A percentile compares a stretch with the other conserved stretches of the same genome.
phyloP scores from a whole-genome alignment of 2,329 filamentous ascomycete genomes.

The Trichoderma arundinaceum region DNA sequence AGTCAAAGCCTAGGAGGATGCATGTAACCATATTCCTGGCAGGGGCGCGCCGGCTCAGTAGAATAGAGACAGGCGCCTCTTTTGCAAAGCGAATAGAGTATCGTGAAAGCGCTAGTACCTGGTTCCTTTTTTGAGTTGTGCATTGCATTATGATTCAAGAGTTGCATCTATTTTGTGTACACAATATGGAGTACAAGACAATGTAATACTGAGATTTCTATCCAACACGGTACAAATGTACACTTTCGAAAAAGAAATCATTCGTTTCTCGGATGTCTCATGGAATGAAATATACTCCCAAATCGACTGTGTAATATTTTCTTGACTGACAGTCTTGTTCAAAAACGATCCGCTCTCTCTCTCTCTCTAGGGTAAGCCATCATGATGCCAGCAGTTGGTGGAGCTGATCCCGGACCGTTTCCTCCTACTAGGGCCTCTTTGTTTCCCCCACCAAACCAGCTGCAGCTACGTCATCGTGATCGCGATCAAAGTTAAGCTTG shows the following conservation, averaged over 20 bases:
- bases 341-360: too few relatives aligned
- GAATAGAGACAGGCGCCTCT: conserved; percentile 23
- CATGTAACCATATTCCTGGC: conserved; percentile 28
- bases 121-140: neutral
- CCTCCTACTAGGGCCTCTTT: conserved; percentile 5
- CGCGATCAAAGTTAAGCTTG: conserved; percentile 32
- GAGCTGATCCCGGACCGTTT: conserved; percentile 26
- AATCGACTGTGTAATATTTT: too few relatives aligned
- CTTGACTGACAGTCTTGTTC: too few relatives aligned
- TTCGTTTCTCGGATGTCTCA: too few relatives aligned
- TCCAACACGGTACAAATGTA: too few relatives aligned
- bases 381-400: neutral
- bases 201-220: too few relatives aligned
- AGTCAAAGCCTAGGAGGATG: conserved; percentile 26
- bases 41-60: conserved; percentile 23
- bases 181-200: too few relatives aligned
- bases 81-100: conserved; percentile 30
- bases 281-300: too few relatives aligned
- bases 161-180: too few relatives aligned
- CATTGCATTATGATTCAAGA: too few relatives aligned
- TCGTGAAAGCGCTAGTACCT: neutral
- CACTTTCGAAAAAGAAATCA: too few relatives aligned
- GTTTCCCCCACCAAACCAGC: conserved; percentile 3
- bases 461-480: conserved; percentile 36
- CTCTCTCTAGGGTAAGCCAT: neutral